A percentile compares a stretch with the other conserved stretches of the same genome.
Evolutionary conservation across 805 yeast species (phyloP).

Genomic region (Nakazawaea ambrosiae): DNA sequence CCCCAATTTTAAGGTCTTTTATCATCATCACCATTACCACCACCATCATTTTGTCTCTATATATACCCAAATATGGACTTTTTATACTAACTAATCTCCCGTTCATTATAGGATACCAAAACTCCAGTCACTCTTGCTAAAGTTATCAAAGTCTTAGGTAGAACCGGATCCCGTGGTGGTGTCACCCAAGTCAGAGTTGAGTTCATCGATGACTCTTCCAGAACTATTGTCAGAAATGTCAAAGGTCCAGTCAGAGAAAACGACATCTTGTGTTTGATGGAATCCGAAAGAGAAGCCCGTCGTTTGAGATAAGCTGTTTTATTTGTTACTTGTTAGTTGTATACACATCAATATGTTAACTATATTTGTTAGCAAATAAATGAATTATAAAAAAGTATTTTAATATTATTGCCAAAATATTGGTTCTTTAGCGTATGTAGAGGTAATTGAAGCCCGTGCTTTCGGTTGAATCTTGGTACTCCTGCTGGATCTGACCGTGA

Average conservation of each 20-base stretch:
- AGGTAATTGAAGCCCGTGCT: no score
- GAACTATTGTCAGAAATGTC: constrained; percentile 96
- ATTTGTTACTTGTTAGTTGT: neutral
- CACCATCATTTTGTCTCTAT: no score
- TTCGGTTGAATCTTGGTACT: no score
- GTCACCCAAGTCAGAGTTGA: constrained; percentile 98
- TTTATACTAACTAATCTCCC: no score
- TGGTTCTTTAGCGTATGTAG: no score
- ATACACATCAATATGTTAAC: neutral
- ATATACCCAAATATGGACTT: no score
- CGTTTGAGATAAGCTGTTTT: constrained; percentile 73
- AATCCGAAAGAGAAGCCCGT: constrained; percentile 99
- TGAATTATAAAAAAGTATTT: no score
- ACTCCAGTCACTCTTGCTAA: constrained; percentile 98
- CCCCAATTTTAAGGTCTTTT: no score
- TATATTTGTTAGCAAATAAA: neutral
- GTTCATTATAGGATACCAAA: constrained; percentile 57
- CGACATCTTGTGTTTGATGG: constrained; percentile 98
- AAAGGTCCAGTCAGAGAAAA: constrained; percentile 97
- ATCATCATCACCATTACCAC: no score
- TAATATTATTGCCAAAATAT: no score
- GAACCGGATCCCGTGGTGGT: constrained; percentile 99
- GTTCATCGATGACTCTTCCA: constrained; percentile 90
- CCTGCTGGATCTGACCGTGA: no score
- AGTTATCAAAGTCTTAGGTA: constrained; percentile 98